A percentile compares a stretch with the other conserved stretches of the same genome.
Conservation (phyloP, 31 red algal genomes). For the Odonthalia washingtoniensis region DNA sequence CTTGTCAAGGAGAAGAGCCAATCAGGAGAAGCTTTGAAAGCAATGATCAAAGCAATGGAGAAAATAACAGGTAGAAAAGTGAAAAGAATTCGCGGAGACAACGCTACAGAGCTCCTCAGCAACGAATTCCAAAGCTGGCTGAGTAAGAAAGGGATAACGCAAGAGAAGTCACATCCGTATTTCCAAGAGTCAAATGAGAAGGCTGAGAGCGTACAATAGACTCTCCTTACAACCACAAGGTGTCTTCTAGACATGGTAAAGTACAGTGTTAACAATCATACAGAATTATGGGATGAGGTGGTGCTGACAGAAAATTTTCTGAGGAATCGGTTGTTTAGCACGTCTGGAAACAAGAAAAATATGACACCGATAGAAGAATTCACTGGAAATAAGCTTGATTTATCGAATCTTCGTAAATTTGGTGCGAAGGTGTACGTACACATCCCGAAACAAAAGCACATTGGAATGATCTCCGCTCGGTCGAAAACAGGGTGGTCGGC, state of each 20-base stretch:
- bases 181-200: conserved; percentile 38
- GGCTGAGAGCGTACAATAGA: conserved; percentile 29
- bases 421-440: conserved; percentile 11
- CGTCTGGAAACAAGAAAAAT: background rate
- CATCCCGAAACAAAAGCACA: conserved; percentile 29
- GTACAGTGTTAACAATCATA: background rate
- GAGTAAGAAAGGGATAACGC: conserved; percentile 12
- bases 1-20: conserved; percentile 1
- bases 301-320: conserved; percentile 23
- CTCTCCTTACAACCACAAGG: background rate
- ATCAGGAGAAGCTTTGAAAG: background rate
- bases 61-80: conserved; percentile 24
- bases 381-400: conserved; percentile 17
- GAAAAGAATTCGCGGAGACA: conserved; percentile 27
- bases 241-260: background rate
- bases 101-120: conserved; percentile 21
- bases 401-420: conserved; percentile 26
- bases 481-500: conserved; percentile 3
- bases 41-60: conserved; percentile 7
- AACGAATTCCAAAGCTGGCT: conserved; percentile 24
- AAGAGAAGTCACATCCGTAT: conserved; percentile 36
- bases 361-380: conserved; percentile 50
- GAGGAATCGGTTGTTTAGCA: too few relatives aligned
- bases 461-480: conserved; percentile 20
- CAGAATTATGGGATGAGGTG: conserved; percentile 34